These are phyloP conservation scores for Taphrina flavorubra DNA, from an alignment of 1,139 yeast genomes.

Conservation along the genomic window DNA sequence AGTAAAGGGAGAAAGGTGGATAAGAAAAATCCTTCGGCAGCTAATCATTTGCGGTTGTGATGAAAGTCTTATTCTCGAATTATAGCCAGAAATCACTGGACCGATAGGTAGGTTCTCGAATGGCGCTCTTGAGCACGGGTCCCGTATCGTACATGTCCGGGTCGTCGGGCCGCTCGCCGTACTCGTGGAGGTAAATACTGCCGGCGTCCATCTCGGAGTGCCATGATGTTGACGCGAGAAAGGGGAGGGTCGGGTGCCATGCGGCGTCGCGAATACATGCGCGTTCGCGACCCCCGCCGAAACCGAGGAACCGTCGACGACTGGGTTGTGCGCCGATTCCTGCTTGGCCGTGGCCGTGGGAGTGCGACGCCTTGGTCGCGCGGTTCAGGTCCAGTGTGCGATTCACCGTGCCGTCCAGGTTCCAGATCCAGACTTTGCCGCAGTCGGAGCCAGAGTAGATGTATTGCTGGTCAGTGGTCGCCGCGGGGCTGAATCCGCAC, in stretches of 20 bases:
- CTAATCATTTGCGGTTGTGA: too few relatives aligned
- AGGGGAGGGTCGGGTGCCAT: constrained; percentile 48
- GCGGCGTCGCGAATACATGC: constrained; percentile 47
- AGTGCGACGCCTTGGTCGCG: constrained; percentile 15
- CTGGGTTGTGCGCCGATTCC: background rate
- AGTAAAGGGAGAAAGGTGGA: too few relatives aligned
- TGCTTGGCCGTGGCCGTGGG: background rate
- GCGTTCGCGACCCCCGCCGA: constrained; percentile 33
- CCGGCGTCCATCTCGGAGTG: constrained; percentile 44
- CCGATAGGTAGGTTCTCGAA: constrained; percentile 16
- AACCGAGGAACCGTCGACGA: constrained; percentile 27
- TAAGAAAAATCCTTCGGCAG: too few relatives aligned
- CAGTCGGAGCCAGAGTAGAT: constrained; percentile 51
- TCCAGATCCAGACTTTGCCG: constrained; percentile 51
- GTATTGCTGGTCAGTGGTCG: constrained; percentile 49
- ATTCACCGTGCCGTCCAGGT: constrained; percentile 49
- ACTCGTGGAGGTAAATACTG: constrained; percentile 45
- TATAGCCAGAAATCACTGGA: constrained; percentile 23
- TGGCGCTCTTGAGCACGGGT: constrained; percentile 26
- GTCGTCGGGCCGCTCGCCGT: constrained; percentile 21
- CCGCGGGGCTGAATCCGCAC: constrained; percentile 51
- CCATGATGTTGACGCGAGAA: constrained; percentile 46
- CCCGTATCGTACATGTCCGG: constrained; percentile 18
- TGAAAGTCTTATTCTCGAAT: background rate
- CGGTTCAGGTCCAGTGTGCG: constrained; percentile 41